Evolutionary conservation across 2,329 filamentous ascomycete genomes (phyloP), one percentile per base, ranked within the genome.

Genomic region (Epichloe uncinata): DNA sequence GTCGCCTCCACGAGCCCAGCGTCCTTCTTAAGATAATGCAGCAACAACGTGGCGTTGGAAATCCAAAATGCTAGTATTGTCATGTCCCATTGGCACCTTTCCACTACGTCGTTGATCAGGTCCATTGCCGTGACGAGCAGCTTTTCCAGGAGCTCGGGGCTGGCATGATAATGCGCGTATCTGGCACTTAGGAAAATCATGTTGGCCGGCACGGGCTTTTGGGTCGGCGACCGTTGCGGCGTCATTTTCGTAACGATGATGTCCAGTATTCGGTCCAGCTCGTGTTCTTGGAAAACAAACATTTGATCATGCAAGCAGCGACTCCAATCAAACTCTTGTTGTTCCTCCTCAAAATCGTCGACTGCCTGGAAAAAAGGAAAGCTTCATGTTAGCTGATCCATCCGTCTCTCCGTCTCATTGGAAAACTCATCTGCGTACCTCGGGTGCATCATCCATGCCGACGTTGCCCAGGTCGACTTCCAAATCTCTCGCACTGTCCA

Each of bases 41-140:
- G 72, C n/a, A 98, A 71, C 38, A 98, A 71, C 0, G 93, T 98
- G 8, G 88, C 89, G 65, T 98, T 98, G 1, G 93, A 97, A 61
- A 96, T 89, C 93, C 93, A 98, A 63, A 98, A 98, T 2, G 93
- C 93, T 37, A 98, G 73, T 57, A 98, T 95, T 0, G 93, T 98
- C 93, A 98, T 98, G 63, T 98, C 93, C 93, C 93, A 97, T 63
- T 98, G 93, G 61, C 91, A 83, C 53, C 79, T 79, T 66, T 97
- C 93, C n/a, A 98, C 89, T 30, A 96, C 88, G 52, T 89, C 84
- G 62, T 97, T 97, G 60, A 98, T 97, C 67, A 91, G 93, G 61
- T 95, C 88, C 78, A 95, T 95, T 37, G 93, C 88, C 36, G 85
- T 84, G 26, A 86, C 75, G 15, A 98, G 78, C 26, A 97, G 77